Conservation (phyloP, 2,329 filamentous ascomycete genomes). For the Orbilia quercus region DNA sequence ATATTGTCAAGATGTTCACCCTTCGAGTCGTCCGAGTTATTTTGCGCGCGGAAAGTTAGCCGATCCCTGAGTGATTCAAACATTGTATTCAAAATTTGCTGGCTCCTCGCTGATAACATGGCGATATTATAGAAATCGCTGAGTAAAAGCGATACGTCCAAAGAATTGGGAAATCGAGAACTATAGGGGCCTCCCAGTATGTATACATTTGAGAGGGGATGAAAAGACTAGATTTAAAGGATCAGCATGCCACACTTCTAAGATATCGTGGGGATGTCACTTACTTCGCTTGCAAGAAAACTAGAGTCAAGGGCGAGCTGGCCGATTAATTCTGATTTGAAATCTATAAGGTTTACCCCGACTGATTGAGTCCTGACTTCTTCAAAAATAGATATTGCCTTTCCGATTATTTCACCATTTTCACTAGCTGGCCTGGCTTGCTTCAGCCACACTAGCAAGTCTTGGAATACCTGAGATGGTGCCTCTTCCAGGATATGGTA, state of each 20-base stretch:
- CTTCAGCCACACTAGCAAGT: slow-evolving; percentile 13
- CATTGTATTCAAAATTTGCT: slow-evolving; percentile 2
- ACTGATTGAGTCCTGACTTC: slow-evolving; percentile 15
- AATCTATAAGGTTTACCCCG: slow-evolving; percentile 10
- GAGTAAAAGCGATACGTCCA: slow-evolving; percentile 10
- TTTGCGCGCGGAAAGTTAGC: not conserved
- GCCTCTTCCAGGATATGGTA: slow-evolving; percentile 42
- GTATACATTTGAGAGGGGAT: slow-evolving; percentile 38
- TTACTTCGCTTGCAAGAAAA: slow-evolving; percentile 34
- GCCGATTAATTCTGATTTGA: slow-evolving; percentile 29
- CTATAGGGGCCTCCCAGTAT: slow-evolving; percentile 8
- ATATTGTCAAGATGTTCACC: slow-evolving; percentile 32
- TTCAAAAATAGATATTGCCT: slow-evolving; percentile 24
- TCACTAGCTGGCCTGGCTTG: not conserved
- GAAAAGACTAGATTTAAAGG: slow-evolving; percentile 16
- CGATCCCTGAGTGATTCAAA: slow-evolving; percentile 18
- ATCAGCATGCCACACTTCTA: not conserved
- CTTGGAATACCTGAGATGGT: slow-evolving; percentile 8
- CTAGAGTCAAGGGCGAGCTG: slow-evolving; percentile 1
- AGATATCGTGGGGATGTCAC: not conserved
- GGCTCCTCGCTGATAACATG: slow-evolving; percentile 18
- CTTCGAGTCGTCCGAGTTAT: slow-evolving; percentile 5
- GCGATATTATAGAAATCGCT: slow-evolving; percentile 37
- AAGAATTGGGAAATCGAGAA: not conserved
- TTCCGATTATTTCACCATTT: not conserved